These are phyloP conservation scores for Ceratocystis alfenasii DNA, from an alignment of 2,329 filamentous ascomycete genomes.

Conservation along the genomic window DNA sequence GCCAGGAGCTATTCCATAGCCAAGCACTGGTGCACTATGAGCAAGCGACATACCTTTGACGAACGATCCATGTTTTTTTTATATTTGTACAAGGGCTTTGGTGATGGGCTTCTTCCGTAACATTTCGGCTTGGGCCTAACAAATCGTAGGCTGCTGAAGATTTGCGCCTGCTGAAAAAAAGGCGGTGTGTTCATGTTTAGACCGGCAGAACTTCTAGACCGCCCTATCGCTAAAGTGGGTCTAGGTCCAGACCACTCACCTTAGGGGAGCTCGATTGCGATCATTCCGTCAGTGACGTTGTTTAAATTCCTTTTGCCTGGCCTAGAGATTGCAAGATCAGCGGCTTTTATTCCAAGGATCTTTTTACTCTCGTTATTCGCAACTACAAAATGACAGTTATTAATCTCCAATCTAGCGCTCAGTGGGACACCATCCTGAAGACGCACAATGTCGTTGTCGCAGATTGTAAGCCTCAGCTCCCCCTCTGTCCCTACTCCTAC, in stretches of 20 bases:
- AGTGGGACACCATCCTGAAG: constrained; percentile 61
- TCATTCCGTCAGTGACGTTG: constrained; percentile 14
- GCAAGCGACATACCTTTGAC: constrained; percentile 15
- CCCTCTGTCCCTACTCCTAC: neutral
- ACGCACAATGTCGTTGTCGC: constrained; percentile 71
- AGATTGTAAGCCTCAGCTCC: constrained; percentile 57
- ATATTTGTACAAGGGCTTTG: neutral
- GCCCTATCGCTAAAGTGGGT: constrained; percentile 24
- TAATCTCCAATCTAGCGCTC: constrained; percentile 50
- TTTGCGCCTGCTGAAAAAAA: constrained; percentile 22
- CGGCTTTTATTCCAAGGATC: neutral
- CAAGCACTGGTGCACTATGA: neutral
- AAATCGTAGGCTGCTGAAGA: constrained; percentile 13
- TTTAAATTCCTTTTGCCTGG: neutral
- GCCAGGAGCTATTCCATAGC: neutral
- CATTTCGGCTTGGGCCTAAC: neutral
- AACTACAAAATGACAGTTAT: constrained; percentile 35
- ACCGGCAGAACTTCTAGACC: constrained; percentile 27
- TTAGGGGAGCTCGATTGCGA: neutral
- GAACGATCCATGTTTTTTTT: constrained; percentile 12
- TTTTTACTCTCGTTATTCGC: neutral
- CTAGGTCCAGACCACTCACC: neutral
- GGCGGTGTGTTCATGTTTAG: constrained; percentile 10
- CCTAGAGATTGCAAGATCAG: neutral
- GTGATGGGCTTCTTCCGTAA: neutral